Conservation (phyloP, 805 yeast species). For the Komagataella mondaviorum region DNA sequence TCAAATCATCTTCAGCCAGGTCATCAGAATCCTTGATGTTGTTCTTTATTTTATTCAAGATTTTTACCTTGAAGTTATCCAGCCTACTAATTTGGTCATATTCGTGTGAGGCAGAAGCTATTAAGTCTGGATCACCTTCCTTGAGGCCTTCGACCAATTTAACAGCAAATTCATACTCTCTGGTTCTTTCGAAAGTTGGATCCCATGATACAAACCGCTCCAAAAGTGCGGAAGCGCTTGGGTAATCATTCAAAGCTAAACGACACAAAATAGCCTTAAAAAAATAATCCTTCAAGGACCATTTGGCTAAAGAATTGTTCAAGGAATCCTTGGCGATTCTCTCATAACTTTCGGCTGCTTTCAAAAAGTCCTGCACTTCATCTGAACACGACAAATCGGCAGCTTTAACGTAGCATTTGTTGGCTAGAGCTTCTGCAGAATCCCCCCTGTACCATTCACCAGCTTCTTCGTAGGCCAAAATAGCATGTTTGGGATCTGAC, state of each 20-base stretch:
- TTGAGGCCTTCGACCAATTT: conserved; percentile 63
- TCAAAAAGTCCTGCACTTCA: conserved; percentile 45
- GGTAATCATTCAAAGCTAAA: conserved; percentile 67
- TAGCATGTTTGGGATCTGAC: conserved; percentile 54
- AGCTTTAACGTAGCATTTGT: conserved; percentile 76
- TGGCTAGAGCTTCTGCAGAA: conserved; percentile 82
- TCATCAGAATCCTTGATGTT: conserved; percentile 17
- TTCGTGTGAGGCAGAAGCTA: conserved; percentile 64
- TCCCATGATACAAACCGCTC: conserved; percentile 59
- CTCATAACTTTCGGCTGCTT: conserved; percentile 70
- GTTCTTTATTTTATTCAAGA: conserved; percentile 70
- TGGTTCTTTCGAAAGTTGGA: conserved; percentile 56
- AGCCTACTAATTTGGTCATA: conserved; percentile 80
- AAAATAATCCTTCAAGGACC: conserved; percentile 90
- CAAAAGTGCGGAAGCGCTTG: conserved; percentile 69
- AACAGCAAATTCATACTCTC: conserved; percentile 59
- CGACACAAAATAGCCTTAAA: conserved; percentile 73
- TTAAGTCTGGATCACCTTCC: conserved; percentile 66
- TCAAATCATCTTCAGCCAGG: conserved; percentile 20
- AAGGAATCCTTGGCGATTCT: conserved; percentile 63
- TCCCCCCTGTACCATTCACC: conserved; percentile 95
- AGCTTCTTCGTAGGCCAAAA: conserved; percentile 74
- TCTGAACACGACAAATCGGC: conserved; percentile 77
- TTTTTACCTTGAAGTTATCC: conserved; percentile 82
- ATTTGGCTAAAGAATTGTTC: conserved; percentile 64